Evolutionary conservation across 2,329 filamentous ascomycete genomes (phyloP).

Genomic region (Calonectria honghensis): DNA sequence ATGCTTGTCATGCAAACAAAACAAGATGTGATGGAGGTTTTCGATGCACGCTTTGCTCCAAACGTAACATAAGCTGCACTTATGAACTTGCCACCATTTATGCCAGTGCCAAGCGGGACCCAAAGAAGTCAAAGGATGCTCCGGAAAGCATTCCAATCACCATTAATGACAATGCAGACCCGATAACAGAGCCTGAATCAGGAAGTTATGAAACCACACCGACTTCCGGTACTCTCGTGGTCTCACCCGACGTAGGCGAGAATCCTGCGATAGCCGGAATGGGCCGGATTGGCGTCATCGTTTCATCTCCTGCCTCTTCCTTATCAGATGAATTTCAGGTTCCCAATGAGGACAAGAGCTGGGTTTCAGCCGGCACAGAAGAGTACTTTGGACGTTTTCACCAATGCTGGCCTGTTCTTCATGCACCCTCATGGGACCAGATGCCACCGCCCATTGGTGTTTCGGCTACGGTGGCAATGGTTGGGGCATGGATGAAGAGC

Average conservation of each 20-base stretch:
- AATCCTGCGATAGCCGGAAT: slow-evolving; percentile 41
- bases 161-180: not conserved
- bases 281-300: slow-evolving; percentile 32
- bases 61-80: slow-evolving; percentile 62
- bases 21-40: slow-evolving; percentile 65
- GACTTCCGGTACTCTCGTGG: slow-evolving; percentile 24
- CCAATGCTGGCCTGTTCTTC: slow-evolving; percentile 64
- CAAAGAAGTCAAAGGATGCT: slow-evolving; percentile 11
- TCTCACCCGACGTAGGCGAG: slow-evolving; percentile 13
- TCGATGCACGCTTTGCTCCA: slow-evolving; percentile 63
- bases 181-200: not conserved
- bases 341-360: slow-evolving; percentile 38
- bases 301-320: slow-evolving; percentile 34
- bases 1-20: slow-evolving; percentile 67
- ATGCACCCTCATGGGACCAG: slow-evolving; percentile 59
- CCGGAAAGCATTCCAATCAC: not conserved
- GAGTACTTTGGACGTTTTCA: slow-evolving; percentile 65
- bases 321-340: slow-evolving; percentile 39
- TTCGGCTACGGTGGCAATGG: slow-evolving; percentile 59
- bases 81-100: slow-evolving; percentile 54
- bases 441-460: slow-evolving; percentile 55
- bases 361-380: slow-evolving; percentile 47
- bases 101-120: slow-evolving; percentile 1
- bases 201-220: slow-evolving; percentile 24
- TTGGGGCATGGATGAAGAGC: slow-evolving; percentile 62